Percentiles rank a stretch among this genome's conserved stretches.
phyloP scores from a whole-genome alignment of 228 moss, liverwort and hornwort genomes.

The Sphagnum magellanicum region DNA sequence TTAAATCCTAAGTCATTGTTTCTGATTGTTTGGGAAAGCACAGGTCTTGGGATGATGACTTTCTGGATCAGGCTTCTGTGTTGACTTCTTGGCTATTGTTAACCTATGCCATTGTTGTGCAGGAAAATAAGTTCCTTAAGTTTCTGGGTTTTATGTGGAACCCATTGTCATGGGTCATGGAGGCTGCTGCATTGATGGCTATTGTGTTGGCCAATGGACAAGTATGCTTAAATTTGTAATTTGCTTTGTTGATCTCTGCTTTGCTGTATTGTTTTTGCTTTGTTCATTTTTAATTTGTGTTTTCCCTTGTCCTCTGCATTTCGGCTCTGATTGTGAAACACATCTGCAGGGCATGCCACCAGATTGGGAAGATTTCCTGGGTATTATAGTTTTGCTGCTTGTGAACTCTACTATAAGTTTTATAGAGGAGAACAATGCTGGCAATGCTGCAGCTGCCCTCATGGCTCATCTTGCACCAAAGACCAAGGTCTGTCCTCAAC shows the following conservation, averaged over 20 bases:
- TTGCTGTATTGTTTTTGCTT: not conserved
- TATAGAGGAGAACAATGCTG: constrained; percentile 48
- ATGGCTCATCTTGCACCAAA: constrained; percentile 51
- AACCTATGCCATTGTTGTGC: not conserved
- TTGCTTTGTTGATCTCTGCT: not conserved
- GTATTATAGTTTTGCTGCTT: constrained; percentile 24
- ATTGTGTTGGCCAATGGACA: constrained; percentile 45
- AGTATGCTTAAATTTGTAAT: constrained; percentile 7
- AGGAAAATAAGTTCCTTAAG: constrained; percentile 44
- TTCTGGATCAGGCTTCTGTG: no score
- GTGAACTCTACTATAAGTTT: constrained; percentile 47
- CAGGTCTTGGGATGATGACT: no score
- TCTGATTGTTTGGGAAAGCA: no score
- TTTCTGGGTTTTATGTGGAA: constrained; percentile 67
- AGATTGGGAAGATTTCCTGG: constrained; percentile 49
- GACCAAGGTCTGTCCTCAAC: constrained; percentile 19
- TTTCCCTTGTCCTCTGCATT: not conserved
- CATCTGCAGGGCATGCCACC: constrained; percentile 28
- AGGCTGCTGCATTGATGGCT: constrained; percentile 47
- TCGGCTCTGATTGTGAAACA: not conserved
- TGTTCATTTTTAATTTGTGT: not conserved
- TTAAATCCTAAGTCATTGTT: no score
- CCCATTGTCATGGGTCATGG: constrained; percentile 62
- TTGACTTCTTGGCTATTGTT: no score
- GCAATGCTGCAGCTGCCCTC: constrained; percentile 45